Evolutionary conservation across 163 green algal species (phyloP).

Genomic region (Chloromonas sp.): DNA sequence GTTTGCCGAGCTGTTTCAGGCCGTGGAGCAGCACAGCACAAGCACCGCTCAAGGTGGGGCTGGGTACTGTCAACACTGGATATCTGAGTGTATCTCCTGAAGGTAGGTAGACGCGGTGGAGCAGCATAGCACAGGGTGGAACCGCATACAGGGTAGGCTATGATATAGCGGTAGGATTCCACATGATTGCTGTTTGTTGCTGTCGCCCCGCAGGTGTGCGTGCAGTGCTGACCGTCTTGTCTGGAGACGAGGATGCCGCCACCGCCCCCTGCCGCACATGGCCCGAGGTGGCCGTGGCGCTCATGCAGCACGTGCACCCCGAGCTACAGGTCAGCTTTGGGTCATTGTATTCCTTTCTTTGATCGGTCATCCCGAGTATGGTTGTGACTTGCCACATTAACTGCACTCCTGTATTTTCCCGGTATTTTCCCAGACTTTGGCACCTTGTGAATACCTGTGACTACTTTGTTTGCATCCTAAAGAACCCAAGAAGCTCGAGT

Average conservation of each 20-base stretch:
- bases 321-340: not conserved
- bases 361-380: no score
- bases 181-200: not conserved
- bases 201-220: constrained; percentile 23
- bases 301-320: constrained; percentile 15
- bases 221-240: constrained; percentile 27
- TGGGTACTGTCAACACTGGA: constrained; percentile 5
- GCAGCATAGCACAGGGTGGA: not conserved
- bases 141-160: not conserved
- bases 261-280: constrained; percentile 22
- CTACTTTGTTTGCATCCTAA: no score
- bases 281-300: constrained; percentile 37
- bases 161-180: not conserved
- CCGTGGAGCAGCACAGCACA: not conserved
- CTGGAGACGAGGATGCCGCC: constrained; percentile 15
- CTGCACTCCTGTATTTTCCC: no score
- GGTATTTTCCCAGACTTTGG: no score
- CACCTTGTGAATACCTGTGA: no score
- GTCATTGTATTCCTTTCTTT: not conserved
- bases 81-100: not conserved
- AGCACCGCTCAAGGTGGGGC: not conserved
- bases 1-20: constrained; percentile 9
- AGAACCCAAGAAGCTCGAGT: no score
- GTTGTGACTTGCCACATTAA: no score
- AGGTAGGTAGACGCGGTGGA: not conserved